These are phyloP conservation scores for Backusella parvicylindrica DNA, from an alignment of 192 early-diverging fungal species.

Conservation along the genomic window DNA sequence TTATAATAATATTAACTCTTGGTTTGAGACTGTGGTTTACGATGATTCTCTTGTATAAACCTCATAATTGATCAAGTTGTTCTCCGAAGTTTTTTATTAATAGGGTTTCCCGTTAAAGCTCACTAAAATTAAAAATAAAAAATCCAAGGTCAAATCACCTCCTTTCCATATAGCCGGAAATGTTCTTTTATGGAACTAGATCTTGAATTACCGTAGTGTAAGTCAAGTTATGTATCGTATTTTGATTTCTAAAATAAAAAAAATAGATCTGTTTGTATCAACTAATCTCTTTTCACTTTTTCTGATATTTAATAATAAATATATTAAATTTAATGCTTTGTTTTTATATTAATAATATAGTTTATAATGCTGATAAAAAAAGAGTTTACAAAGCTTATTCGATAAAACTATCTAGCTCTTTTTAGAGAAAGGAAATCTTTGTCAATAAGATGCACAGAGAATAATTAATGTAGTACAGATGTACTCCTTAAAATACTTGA, in stretches of 20 bases:
- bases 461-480: background rate
- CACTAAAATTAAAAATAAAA: background rate
- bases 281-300: background rate
- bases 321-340: background rate
- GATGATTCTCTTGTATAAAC: background rate
- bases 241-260: background rate
- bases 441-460: background rate
- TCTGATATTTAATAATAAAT: background rate
- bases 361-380: background rate
- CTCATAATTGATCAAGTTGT: background rate
- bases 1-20: background rate
- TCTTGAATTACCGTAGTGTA: background rate
- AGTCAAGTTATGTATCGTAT: background rate
- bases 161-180: background rate
- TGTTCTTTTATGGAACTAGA: background rate
- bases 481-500: background rate
- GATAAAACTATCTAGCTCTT: background rate
- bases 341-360: background rate
- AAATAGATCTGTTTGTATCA: background rate
- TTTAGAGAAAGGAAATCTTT: background rate
- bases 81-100: background rate
- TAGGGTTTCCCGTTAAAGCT: background rate
- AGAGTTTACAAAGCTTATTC: background rate
- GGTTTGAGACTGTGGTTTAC: background rate
- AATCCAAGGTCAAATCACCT: background rate